Base-by-base conservation (phyloP, 441 rosid genomes). In the Erodium texanum region DNA sequence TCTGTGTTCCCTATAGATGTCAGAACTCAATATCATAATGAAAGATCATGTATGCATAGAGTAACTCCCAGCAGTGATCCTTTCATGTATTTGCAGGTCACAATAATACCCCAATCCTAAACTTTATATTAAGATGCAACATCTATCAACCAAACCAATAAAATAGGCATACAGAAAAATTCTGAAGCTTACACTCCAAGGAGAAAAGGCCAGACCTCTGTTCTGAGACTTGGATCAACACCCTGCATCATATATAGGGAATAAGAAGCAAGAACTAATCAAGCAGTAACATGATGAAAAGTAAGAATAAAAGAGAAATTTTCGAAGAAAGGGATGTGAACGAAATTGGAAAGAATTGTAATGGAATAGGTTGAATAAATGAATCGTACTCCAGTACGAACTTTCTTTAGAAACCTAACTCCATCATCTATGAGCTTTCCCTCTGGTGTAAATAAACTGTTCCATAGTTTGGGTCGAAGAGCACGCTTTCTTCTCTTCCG, bases 341-440 rank as follows among this genome's bases (percentile, higher is more conserved):
- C 52, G 0, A 43, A 12, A 12, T 7, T 56, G 14, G 24, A 20
- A 19, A 56, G 7, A 56, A 20, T 8, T 16, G 62, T 20, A 56
- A 56, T 16, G 8, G 62, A 56, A 56, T 56, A 56, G 62, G 24
- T 56, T 19, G 27, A 56, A 22, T 20, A 22, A 56, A 20, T 18
- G 24, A 19, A 56, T 16, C 24, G 5, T 56, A 92, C 98, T 76
- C 96, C 96, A 54, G 86, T 90, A 36, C 98, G 92, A 71, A 84
- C 95, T 84, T 85, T 92, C 82, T 90, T 92, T 75, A 92, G 80
- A 73, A 92, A 86, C 73, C 86, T 87, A 63, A 87, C 76, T 72
- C 93, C 97, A 64, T 88, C 93, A 75, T 87, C 96, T 64, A 66
- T 32, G 68, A 92, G 83, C 77, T 76, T 84, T 52, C 97, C 98